These are phyloP conservation scores for Xylariaceae sp. DNA, from an alignment of 2,329 filamentous ascomycete species.

Conservation along the genomic window DNA sequence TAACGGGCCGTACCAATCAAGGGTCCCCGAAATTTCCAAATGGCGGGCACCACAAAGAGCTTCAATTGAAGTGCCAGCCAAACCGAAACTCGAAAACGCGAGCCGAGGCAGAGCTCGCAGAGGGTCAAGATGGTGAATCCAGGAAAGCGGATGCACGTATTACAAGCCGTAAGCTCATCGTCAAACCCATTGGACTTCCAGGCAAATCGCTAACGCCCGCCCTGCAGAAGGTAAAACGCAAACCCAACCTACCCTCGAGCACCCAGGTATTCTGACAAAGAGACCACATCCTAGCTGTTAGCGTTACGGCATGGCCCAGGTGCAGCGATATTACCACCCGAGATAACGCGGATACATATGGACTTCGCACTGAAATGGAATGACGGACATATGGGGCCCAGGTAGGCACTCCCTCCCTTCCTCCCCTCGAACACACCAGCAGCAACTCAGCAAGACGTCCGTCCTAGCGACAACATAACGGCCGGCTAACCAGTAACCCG, in stretches of 20 bases:
- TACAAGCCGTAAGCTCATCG: slow-evolving; percentile 34
- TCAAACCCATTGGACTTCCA: background rate
- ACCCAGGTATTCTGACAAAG: slow-evolving; percentile 6
- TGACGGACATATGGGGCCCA: slow-evolving; percentile 72
- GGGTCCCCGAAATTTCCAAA: slow-evolving; percentile 14
- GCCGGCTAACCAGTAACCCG: slow-evolving; percentile 7
- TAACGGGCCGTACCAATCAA: slow-evolving; percentile 5
- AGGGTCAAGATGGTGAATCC: slow-evolving; percentile 40
- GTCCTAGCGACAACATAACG: background rate
- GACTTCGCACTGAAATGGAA: slow-evolving; percentile 66
- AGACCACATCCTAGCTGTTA: slow-evolving; percentile 30
- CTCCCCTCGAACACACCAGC: background rate
- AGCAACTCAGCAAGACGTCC: background rate
- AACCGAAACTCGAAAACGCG: slow-evolving; percentile 21
- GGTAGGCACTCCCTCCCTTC: slow-evolving; percentile 50
- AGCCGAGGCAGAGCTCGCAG: slow-evolving; percentile 29
- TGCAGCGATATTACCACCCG: slow-evolving; percentile 76
- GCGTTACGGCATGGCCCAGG: slow-evolving; percentile 76
- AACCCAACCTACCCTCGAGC: background rate
- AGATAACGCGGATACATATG: slow-evolving; percentile 75
- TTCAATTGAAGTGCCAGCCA: slow-evolving; percentile 12
- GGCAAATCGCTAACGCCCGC: slow-evolving; percentile 26
- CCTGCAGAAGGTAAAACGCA: slow-evolving; percentile 35
- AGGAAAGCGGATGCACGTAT: slow-evolving; percentile 40
- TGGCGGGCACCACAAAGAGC: background rate